Conservation (phyloP, 768 basidiomycete species). For the Leccinum rimulosum region DNA sequence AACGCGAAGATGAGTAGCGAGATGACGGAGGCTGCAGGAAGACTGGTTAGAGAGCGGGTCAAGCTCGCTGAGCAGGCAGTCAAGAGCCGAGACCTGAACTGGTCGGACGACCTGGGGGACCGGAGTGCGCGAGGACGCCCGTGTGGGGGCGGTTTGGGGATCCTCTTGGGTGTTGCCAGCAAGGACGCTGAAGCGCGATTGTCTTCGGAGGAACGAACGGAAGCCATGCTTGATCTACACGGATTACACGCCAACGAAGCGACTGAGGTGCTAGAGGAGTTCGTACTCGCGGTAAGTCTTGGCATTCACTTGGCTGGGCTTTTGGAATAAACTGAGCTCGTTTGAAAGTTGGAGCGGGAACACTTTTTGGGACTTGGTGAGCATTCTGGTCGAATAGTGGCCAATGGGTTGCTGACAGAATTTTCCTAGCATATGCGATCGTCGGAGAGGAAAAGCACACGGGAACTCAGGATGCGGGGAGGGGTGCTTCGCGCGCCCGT, state of each 20-base stretch:
- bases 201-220: conserved; percentile 86
- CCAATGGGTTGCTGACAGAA: conserved; percentile 7
- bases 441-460: conserved; percentile 98
- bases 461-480: conserved; percentile 78
- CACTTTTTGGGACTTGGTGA: conserved; percentile 82
- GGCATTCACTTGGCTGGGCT: background rate
- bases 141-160: conserved; percentile 81
- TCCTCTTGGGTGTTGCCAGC: conserved; percentile 82
- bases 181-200: conserved; percentile 51
- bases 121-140: conserved; percentile 67
- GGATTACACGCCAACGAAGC: conserved; percentile 94
- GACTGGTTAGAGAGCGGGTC: conserved; percentile 81
- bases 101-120: conserved; percentile 86
- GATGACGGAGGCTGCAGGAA: conserved; percentile 80
- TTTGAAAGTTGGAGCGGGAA: conserved; percentile 74
- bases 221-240: conserved; percentile 86
- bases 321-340: conserved; percentile 13
- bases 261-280: conserved; percentile 85
- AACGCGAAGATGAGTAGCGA: conserved; percentile 89
- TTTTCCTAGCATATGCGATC: conserved; percentile 68
- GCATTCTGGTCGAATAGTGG: conserved; percentile 22
- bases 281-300: conserved; percentile 75
- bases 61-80: conserved; percentile 75
- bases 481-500: conserved; percentile 80
- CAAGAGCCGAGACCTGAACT: conserved; percentile 60